A percentile compares a stretch with the other conserved stretches of the same genome.
Conservation (phyloP, 208 protist genomes). For the Porcisia deanei region DNA sequence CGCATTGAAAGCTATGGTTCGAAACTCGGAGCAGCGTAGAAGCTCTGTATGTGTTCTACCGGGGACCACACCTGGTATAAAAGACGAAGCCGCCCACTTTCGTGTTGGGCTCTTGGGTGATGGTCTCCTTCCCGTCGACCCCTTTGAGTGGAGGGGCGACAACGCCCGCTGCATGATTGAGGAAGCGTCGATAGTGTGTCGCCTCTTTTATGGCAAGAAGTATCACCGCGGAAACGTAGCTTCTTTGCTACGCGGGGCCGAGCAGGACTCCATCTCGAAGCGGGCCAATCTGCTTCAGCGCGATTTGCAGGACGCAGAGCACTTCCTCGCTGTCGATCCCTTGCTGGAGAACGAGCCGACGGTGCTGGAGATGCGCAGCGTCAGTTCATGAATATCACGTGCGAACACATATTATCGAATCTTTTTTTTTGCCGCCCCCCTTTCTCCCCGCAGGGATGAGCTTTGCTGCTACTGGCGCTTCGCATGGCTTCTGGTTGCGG, state of each 20-base stretch:
- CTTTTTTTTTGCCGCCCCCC: not conserved
- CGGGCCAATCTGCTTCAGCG: conserved; percentile 66
- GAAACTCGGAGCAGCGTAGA: conserved; percentile 30
- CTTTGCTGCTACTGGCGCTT: not conserved
- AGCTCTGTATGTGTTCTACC: conserved; percentile 43
- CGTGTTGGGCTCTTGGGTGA: conserved; percentile 67
- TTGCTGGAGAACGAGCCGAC: conserved; percentile 40
- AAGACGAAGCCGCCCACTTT: conserved; percentile 43
- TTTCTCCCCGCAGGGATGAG: not conserved
- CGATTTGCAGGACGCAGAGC: conserved; percentile 73
- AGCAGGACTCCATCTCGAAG: conserved; percentile 73
- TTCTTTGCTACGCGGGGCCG: conserved; percentile 53
- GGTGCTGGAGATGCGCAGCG: conserved; percentile 2
- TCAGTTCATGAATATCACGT: conserved; percentile 7
- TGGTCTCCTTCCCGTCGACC: conserved; percentile 77
- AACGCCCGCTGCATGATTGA: conserved; percentile 62
- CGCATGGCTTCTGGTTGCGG: not conserved
- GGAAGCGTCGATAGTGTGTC: conserved; percentile 73
- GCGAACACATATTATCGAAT: not conserved
- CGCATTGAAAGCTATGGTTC: conserved; percentile 23
- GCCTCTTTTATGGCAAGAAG: conserved; percentile 79
- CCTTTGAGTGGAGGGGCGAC: conserved; percentile 87
- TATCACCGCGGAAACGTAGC: conserved; percentile 80
- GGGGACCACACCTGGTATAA: conserved; percentile 70
- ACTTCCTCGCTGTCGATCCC: conserved; percentile 60